These are phyloP conservation scores for Cyphellophora attinorum DNA, from an alignment of 2,329 filamentous ascomycete species.

Conservation along the genomic window DNA sequence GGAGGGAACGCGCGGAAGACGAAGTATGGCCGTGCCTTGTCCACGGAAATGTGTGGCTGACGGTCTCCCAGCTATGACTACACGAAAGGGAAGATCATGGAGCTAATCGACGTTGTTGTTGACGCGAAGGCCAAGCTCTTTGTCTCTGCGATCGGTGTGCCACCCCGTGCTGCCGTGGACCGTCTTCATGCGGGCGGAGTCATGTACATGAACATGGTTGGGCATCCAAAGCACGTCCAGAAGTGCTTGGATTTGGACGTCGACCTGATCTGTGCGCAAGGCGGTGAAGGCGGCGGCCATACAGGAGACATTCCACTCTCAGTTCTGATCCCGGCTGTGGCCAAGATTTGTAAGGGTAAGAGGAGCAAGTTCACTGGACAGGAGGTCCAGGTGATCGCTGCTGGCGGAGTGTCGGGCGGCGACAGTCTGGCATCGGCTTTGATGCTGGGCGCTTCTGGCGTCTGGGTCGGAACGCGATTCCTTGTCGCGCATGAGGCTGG, in stretches of 20 bases:
- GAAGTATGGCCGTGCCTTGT: constrained; percentile 41
- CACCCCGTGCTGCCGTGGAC: constrained; percentile 48
- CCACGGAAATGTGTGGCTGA: neutral
- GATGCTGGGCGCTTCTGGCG: constrained; percentile 69
- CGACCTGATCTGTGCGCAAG: constrained; percentile 49
- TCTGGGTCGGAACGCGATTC: constrained; percentile 80
- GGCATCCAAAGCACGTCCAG: constrained; percentile 68
- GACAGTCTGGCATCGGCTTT: constrained; percentile 61
- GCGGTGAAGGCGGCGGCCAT: constrained; percentile 51
- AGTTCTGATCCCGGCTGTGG: constrained; percentile 67
- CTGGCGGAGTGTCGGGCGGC: constrained; percentile 68
- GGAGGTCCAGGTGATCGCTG: constrained; percentile 64
- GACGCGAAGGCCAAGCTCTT: constrained; percentile 65
- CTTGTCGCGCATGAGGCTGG: constrained; percentile 65
- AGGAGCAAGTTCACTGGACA: constrained; percentile 53
- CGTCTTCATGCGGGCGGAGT: constrained; percentile 61
- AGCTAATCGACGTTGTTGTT: constrained; percentile 69
- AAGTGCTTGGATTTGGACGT: constrained; percentile 71
- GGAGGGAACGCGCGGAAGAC: constrained; percentile 79
- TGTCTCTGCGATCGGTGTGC: constrained; percentile 68
- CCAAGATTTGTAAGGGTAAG: constrained; percentile 62
- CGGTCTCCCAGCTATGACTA: constrained; percentile 65
- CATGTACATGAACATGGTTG: constrained; percentile 82
- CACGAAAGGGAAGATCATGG: constrained; percentile 67
- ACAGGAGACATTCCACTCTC: constrained; percentile 67